Evolutionary conservation across 192 early-diverging fungal species (phyloP), one percentile per base, ranked within the genome.

Genomic region (Backusella tarrabulga): DNA sequence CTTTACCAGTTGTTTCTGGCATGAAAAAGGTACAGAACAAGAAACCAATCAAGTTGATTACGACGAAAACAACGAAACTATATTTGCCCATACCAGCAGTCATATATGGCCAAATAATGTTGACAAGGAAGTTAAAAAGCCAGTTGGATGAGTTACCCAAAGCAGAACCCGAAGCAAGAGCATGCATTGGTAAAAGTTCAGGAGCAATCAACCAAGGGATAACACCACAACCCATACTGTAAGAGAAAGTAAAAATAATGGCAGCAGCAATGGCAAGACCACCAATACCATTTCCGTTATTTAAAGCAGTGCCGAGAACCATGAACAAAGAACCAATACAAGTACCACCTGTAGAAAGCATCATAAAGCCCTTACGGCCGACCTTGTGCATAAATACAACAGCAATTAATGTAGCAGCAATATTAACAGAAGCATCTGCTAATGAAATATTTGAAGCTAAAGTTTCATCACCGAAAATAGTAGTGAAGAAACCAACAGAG

Each of bases 121-220:
- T 78, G 35, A 86, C 77, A 21, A 88, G 66, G 77, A 88, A 88
- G 79, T 88, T 88, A 12, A 75, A 79, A 12, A 79, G 41, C 90
- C 94, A 97, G 77, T 95, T 95, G 21, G 92, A 84, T 6, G 85
- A 87, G 14, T 90, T 93, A 50, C 94, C 92, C 17, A 96, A 79
- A 5, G 92, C 88, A 1, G 90, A 89, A 34, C 91, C 92, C 4
- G 93, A 79, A 1, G 91, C 88, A 42, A 94, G 83, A 1, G 93
- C 93, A 79, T 92, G 92, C 15, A 89, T 85, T 0, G 95, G 95
- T 32, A 95, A 83, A 60, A 95, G 83, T 76, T 97, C 95, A 21
- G 94, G 90, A 4, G 92, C 84, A 60, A 93, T 89, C 34, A 94
- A 81, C 93, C 94, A 95, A 0, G 95, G 94, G 67, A 96, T 93